Base-by-base conservation (phyloP, 352 stramenopile species). In the Pythium coloratum region DNA sequence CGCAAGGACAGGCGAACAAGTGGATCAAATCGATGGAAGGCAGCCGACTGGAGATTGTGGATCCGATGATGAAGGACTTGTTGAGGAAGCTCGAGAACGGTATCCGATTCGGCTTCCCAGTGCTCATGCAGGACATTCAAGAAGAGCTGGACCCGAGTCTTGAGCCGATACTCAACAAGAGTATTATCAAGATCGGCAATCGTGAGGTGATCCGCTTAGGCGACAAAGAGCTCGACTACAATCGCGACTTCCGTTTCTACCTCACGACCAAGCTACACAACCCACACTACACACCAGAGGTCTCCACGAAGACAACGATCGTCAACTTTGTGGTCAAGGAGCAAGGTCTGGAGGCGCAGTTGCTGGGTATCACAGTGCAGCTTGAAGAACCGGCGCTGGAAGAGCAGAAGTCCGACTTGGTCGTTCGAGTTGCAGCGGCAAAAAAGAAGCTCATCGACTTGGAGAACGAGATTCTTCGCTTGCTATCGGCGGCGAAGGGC, bases 271-370 rank as follows among this genome's bases (percentile, higher is more conserved):
- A 99, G 73, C 80, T 99, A 28, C 86, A 91, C 44, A 99, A 99
- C 69, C 96, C 96, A 9, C 95, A 98, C 66, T 98, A 98, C 69
- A 97, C 91, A 0, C 95, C 95, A 2, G 92, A 98, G 55, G 88
- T 99, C 16, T 97, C 89, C 0, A 98, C 94, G 0, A 99, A 99
- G 75, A 97, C 91, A 3, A 98, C 93, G 6, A 95, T 99, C 6
- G 90, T 99, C 14, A 99, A 99, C 68, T 99, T 99, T 71, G 87
- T 96, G 44, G 96, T 99, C 4, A 99, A 97, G 59, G 89, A 98
- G 63, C 87, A 98, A 36, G 96, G 96, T 10, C 80, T 99, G 0
- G 95, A 98, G 61, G 94, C 88, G 4, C 96, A 99, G 70, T 75
- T 99, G 9, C 82, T 99, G 10, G 91, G 89, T 46, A 97, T 96